Evolutionary conservation across 768 basidiomycete species (phyloP).

Genomic region (Dioszegia crocea): DNA sequence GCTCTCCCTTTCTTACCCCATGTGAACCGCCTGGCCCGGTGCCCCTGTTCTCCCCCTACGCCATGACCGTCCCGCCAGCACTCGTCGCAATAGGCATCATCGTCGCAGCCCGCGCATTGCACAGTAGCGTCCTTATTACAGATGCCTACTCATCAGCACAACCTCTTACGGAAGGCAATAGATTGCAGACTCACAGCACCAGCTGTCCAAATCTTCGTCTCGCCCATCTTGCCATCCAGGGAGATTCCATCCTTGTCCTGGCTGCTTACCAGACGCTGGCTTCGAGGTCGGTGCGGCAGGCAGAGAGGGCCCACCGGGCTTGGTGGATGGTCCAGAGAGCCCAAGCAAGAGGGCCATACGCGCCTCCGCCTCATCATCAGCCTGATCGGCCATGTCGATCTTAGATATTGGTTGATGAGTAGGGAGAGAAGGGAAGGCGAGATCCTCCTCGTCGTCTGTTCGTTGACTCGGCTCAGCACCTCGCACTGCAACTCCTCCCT

Average conservation of each 20-base stretch:
- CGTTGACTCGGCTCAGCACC: neutral
- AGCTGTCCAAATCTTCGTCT: slow-evolving; percentile 37
- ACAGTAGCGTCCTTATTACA: slow-evolving; percentile 39
- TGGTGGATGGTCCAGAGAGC: slow-evolving; percentile 13
- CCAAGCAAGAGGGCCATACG: slow-evolving; percentile 27
- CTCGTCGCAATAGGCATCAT: slow-evolving; percentile 32
- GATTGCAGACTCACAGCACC: slow-evolving; percentile 39
- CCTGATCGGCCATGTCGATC: slow-evolving; percentile 6
- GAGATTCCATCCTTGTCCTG: slow-evolving; percentile 20
- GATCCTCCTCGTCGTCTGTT: neutral
- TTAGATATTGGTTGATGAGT: slow-evolving; percentile 14
- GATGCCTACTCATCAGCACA: slow-evolving; percentile 24
- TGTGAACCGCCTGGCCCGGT: slow-evolving; percentile 26
- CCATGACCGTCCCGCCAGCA: slow-evolving; percentile 43
- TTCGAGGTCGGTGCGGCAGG: slow-evolving; percentile 8
- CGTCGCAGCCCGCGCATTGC: slow-evolving; percentile 35
- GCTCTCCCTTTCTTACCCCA: slow-evolving; percentile 10
- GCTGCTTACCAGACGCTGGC: neutral
- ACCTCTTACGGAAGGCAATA: neutral
- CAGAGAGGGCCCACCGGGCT: slow-evolving; percentile 3
- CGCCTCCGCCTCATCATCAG: slow-evolving; percentile 16
- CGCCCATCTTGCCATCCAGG: slow-evolving; percentile 29
- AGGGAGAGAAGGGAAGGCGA: slow-evolving; percentile 26
- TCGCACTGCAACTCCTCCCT: no score
- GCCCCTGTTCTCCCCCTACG: slow-evolving; percentile 27